Conservation (phyloP, 2,329 filamentous ascomycete genomes). For the Pestalotiopsis sp. region DNA sequence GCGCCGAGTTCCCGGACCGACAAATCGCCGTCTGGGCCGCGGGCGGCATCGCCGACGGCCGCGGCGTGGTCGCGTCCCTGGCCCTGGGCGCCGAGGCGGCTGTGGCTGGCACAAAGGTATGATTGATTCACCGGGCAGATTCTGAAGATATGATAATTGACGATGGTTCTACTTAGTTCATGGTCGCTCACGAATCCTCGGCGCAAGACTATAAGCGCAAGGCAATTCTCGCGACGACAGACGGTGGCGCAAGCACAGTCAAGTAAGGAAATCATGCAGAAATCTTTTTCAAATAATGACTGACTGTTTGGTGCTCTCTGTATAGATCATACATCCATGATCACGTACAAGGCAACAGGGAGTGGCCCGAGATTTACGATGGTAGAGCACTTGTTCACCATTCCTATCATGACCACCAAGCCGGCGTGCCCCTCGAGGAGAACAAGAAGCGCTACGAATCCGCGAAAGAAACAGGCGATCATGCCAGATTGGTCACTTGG, state of each 20-base stretch:
- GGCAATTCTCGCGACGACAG: constrained; percentile 33
- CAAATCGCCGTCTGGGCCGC: constrained; percentile 45
- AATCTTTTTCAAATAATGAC: neutral
- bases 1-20: constrained; percentile 25
- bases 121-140: neutral
- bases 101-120: constrained; percentile 64
- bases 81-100: constrained; percentile 55
- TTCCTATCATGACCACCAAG: constrained; percentile 26
- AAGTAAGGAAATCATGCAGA: constrained; percentile 30
- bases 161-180: constrained; percentile 27
- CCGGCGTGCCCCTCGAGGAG: constrained; percentile 30
- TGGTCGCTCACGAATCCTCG: constrained; percentile 37
- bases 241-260: constrained; percentile 36
- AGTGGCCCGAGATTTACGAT: constrained; percentile 34
- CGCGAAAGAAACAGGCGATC: constrained; percentile 2
- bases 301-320: neutral
- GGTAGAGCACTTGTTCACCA: constrained; percentile 32
- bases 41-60: constrained; percentile 55
- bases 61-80: constrained; percentile 52
- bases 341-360: constrained; percentile 29
- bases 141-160: neutral
- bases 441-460: constrained; percentile 19
- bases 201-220: constrained; percentile 34
- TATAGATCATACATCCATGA: constrained; percentile 35
- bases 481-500: constrained; percentile 33